A percentile compares a stretch with the other conserved stretches of the same genome.
phyloP scores from a whole-genome alignment of 2,329 filamentous ascomycete genomes.

The Xylaria sp. region DNA sequence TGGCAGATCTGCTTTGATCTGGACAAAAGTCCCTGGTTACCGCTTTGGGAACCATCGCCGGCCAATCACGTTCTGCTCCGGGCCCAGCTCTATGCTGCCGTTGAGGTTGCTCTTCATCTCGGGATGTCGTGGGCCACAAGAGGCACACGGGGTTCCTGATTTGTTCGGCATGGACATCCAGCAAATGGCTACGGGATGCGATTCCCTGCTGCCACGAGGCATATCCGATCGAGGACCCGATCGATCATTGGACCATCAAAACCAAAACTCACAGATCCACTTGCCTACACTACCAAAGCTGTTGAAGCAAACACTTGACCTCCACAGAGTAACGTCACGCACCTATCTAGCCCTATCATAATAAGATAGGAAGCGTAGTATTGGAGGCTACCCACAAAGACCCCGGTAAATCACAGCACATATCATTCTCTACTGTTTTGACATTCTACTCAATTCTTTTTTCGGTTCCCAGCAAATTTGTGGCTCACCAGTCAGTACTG shows the following conservation, averaged over 20 bases:
- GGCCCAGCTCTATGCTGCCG: conserved; percentile 1
- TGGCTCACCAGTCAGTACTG: background rate
- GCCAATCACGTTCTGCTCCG: conserved; percentile 23
- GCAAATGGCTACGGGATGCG: background rate
- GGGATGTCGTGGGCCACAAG: conserved; percentile 28
- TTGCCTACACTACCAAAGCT: background rate
- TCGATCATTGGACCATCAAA: conserved; percentile 24
- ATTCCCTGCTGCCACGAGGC: conserved; percentile 40
- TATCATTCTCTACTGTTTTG: background rate
- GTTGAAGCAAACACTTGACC: conserved; percentile 8
- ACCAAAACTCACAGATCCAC: conserved; percentile 9
- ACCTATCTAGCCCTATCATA: background rate
- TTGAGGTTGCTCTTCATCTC: conserved; percentile 22
- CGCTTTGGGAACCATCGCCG: conserved; percentile 27
- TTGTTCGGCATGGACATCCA: conserved; percentile 24
- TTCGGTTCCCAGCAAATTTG: background rate
- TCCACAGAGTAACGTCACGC: conserved; percentile 2
- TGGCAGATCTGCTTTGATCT: conserved; percentile 34
- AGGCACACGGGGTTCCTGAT: conserved; percentile 26
- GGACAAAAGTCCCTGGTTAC: conserved; percentile 43
- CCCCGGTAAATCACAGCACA: background rate
- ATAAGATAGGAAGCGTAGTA: background rate
- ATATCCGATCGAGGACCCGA: conserved; percentile 25
- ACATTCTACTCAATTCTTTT: background rate
- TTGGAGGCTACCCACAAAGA: background rate